phyloP scores from a whole-genome alignment of 179 eudicot species.

The Monotropa hypopitys region DNA sequence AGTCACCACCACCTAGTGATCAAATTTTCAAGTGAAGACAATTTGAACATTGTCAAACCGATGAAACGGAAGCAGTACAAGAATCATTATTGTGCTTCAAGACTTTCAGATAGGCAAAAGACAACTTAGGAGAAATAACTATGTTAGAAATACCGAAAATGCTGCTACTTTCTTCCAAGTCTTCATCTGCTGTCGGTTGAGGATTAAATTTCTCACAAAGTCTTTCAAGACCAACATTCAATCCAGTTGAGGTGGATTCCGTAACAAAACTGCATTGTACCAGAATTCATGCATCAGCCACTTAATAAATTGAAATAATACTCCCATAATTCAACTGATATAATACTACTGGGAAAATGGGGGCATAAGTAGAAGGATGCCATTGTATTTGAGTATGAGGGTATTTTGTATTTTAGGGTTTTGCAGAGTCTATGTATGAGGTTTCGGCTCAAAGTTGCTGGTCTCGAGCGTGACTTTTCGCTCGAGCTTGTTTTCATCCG shows the following conservation, averaged over 20 bases:
- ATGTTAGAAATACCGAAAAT: constrained; percentile 38
- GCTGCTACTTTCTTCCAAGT: constrained; percentile 15
- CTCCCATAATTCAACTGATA: background rate
- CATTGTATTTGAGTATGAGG: too few relatives aligned
- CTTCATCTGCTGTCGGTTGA: constrained; percentile 19
- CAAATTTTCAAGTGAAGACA: background rate
- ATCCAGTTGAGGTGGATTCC: constrained; percentile 45
- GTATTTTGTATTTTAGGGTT: too few relatives aligned
- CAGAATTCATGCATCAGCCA: background rate
- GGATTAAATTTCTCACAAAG: constrained; percentile 14
- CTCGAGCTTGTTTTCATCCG: too few relatives aligned
- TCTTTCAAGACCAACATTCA: constrained; percentile 53
- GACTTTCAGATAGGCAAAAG: constrained; percentile 43
- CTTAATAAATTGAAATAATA: background rate
- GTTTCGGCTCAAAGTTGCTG: too few relatives aligned
- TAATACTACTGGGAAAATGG: too few relatives aligned
- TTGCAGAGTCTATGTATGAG: too few relatives aligned
- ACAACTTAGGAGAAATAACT: constrained; percentile 27
- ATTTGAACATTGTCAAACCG: constrained; percentile 21
- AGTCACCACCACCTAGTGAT: background rate
- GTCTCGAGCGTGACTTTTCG: too few relatives aligned
- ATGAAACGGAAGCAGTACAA: constrained; percentile 42
- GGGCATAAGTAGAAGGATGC: too few relatives aligned
- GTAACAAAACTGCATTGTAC: constrained; percentile 55
- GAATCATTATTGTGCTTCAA: constrained; percentile 47